Conservation (phyloP, 768 basidiomycete genomes). For the Neoboletus subvelutipes region DNA sequence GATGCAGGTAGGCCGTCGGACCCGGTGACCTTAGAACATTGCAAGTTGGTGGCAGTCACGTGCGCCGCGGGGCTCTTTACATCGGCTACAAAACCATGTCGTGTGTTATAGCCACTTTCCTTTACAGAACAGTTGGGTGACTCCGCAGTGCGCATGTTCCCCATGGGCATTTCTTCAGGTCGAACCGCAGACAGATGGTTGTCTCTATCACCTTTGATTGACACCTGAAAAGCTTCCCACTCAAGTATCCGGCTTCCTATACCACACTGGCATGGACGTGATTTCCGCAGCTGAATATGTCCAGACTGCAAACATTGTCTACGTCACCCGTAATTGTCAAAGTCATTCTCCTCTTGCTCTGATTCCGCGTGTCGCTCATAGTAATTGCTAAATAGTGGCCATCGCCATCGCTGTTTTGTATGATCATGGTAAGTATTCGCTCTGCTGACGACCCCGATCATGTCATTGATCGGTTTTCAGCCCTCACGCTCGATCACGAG, state of each 20-base stretch:
- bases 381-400: background rate
- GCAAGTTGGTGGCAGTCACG: too few species aligned
- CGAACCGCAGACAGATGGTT: too few species aligned
- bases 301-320: constrained; percentile 2
- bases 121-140: too few species aligned
- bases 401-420: constrained; percentile 14
- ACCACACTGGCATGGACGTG: background rate
- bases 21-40: too few species aligned
- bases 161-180: too few species aligned
- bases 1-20: too few species aligned
- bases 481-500: constrained; percentile 17
- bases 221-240: background rate
- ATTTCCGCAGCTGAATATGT: background rate
- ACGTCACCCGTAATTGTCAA: constrained; percentile 10
- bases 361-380: background rate
- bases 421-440: constrained; percentile 15
- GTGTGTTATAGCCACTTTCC: too few species aligned
- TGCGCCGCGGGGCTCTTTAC: too few species aligned
- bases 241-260: background rate
- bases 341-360: background rate
- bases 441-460: background rate
- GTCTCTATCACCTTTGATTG: background rate
- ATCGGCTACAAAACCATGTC: too few species aligned
- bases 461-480: background rate
- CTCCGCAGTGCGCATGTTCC: too few species aligned